Percentiles rank a stretch among this genome's conserved stretches.
Conservation (phyloP, 257 asterid genomes). For the Echites panduratus region DNA sequence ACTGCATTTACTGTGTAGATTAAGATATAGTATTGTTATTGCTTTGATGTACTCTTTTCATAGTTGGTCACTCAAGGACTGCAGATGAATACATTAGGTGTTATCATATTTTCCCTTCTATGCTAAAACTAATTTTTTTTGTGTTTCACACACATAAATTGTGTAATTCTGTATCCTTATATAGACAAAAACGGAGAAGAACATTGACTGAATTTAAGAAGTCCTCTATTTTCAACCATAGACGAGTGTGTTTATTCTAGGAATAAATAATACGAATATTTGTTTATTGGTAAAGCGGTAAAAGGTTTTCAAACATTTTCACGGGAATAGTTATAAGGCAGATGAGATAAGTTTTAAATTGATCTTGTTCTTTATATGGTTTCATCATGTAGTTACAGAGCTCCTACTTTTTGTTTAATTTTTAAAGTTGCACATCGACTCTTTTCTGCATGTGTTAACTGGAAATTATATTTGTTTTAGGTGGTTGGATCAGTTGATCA, state of each 20-base stretch:
- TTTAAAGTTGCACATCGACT: neutral
- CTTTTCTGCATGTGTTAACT: constrained; percentile 8
- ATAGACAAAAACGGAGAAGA: neutral
- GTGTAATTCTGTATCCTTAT: neutral
- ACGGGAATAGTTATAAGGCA: neutral
- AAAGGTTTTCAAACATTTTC: neutral
- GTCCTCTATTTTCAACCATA: neutral
- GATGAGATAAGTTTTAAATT: neutral
- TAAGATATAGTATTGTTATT: neutral
- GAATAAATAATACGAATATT: neutral
- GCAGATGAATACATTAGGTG: neutral
- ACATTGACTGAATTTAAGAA: neutral
- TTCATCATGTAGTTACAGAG: neutral
- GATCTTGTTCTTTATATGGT: neutral
- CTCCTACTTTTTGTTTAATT: neutral
- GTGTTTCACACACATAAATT: neutral
- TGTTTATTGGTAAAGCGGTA: neutral
- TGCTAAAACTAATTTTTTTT: neutral
- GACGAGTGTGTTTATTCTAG: neutral
- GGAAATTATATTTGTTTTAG: constrained; percentile 30
- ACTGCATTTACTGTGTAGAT: neutral
- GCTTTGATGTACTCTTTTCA: neutral
- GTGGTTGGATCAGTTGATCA: constrained; percentile 86
- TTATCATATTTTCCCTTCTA: neutral
- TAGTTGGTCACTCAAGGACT: neutral